Evolutionary conservation across 1,139 yeast genomes (phyloP).

Genomic region (Candida glucosophila): DNA sequence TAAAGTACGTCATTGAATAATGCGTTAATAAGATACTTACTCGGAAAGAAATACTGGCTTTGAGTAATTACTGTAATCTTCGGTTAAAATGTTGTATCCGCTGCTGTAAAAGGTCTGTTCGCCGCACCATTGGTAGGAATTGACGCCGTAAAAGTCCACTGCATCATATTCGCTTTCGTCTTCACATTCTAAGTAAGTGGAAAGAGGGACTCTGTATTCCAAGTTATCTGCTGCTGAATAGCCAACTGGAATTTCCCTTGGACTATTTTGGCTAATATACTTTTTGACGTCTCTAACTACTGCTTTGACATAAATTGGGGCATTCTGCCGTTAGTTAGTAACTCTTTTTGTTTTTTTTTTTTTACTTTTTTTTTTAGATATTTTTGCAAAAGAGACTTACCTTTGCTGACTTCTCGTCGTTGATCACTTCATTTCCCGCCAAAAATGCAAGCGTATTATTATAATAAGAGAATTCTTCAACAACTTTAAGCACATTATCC

Average conservation of each 20-base stretch:
- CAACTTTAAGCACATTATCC: conserved; percentile 67
- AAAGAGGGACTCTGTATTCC: conserved; percentile 62
- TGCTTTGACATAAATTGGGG: conserved; percentile 71
- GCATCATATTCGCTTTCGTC: conserved; percentile 48
- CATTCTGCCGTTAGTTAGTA: conserved; percentile 16
- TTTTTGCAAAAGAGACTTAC: conserved; percentile 10
- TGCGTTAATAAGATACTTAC: conserved; percentile 22
- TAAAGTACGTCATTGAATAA: conserved; percentile 2
- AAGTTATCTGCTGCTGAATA: conserved; percentile 87
- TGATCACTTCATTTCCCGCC: conserved; percentile 90
- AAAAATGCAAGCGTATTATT: conserved; percentile 88
- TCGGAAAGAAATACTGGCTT: conserved; percentile 86
- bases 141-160: conserved; percentile 91
- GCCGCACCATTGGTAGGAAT: conserved; percentile 98
- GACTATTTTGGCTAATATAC: conserved; percentile 50
- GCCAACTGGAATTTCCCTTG: conserved; percentile 64
- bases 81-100: conserved; percentile 71
- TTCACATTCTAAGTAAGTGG: conserved; percentile 74
- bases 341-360: not conserved
- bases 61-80: conserved; percentile 58
- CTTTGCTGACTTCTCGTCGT: conserved; percentile 69
- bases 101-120: conserved; percentile 71
- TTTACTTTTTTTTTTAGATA: conserved; percentile 5
- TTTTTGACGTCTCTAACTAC: conserved; percentile 72
- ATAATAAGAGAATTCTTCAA: conserved; percentile 75